Percentiles rank a stretch among this genome's conserved stretches.
phyloP scores from a whole-genome alignment of 306 rosid genomes.

The Mucuna pruriens region DNA sequence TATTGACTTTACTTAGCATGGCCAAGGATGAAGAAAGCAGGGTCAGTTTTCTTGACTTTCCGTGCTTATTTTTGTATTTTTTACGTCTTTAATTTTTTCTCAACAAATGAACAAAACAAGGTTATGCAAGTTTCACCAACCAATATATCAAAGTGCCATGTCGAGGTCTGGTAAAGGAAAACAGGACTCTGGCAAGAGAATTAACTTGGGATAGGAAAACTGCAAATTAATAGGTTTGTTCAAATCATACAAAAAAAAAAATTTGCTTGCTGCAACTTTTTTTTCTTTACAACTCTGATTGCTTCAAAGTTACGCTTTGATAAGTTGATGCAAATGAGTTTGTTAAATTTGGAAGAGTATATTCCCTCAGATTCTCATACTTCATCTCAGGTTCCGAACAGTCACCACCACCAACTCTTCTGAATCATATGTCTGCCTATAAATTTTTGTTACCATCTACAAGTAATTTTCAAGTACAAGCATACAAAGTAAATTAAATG shows the following conservation, averaged over 20 bases:
- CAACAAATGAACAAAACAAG: not conserved
- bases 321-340: not conserved
- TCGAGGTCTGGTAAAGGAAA: not conserved
- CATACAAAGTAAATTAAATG: not conserved
- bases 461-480: not conserved
- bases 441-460: slow-evolving; percentile 8
- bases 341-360: not conserved
- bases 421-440: not conserved
- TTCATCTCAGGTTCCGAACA: not conserved
- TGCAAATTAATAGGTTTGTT: not conserved
- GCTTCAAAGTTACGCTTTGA: not conserved
- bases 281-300: not conserved
- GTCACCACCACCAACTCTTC: not conserved
- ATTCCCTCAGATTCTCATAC: not conserved
- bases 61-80: not conserved
- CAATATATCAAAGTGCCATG: not conserved
- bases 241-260: not conserved
- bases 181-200: not conserved
- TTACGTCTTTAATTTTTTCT: not conserved
- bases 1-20: slow-evolving; percentile 54
- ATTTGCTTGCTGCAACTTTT: not conserved
- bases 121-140: not conserved
- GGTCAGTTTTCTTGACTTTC: slow-evolving; percentile 38
- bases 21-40: slow-evolving; percentile 69
- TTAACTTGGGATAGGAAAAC: not conserved